phyloP scores from a whole-genome alignment of 148 eudicot genomes.

The Talinum fruticosum region DNA sequence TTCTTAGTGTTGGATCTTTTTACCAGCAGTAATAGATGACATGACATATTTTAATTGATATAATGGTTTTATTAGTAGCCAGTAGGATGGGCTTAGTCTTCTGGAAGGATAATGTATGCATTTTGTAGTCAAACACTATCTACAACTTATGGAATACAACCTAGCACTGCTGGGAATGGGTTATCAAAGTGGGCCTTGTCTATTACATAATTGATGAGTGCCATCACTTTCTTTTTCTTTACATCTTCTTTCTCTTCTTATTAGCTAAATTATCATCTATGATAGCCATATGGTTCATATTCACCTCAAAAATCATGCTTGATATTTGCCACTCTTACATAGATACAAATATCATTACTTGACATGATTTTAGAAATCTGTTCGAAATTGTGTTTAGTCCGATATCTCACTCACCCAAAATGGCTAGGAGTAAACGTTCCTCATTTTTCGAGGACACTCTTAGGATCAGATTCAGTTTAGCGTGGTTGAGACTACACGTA shows the following conservation, averaged over 20 bases:
- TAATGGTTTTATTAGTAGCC: slow-evolving; percentile 1
- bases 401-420: background rate
- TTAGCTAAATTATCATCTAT: background rate
- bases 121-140: slow-evolving; percentile 7
- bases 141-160: slow-evolving; percentile 22
- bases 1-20: background rate
- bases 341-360: background rate
- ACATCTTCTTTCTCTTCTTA: background rate
- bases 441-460: background rate
- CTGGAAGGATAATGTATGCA: background rate
- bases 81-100: background rate
- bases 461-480: background rate
- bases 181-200: slow-evolving; percentile 27
- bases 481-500: background rate
- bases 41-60: background rate
- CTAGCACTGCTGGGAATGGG: slow-evolving; percentile 25
- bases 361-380: background rate
- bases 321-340: background rate
- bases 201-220: slow-evolving; percentile 26
- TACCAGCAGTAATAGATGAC: background rate
- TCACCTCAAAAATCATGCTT: background rate
- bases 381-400: background rate
- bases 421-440: background rate
- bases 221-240: background rate
- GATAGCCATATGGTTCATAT: background rate